These are phyloP conservation scores for Marsdenia floribunda DNA, from an alignment of 257 asterid genomes.

Conservation along the genomic window DNA sequence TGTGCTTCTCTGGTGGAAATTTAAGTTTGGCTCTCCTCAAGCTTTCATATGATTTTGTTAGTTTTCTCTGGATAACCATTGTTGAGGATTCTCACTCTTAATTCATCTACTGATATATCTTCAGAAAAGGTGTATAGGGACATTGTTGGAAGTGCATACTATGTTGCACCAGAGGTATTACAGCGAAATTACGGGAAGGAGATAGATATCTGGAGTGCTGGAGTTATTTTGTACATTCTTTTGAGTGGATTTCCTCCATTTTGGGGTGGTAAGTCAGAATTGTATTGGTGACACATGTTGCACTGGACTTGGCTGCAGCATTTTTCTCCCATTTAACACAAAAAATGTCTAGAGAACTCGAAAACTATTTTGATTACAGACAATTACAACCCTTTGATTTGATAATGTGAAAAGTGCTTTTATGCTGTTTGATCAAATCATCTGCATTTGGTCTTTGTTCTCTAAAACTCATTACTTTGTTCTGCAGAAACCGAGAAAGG, in stretches of 20 bases:
- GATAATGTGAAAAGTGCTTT: background rate
- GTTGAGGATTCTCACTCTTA: background rate
- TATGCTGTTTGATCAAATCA: background rate
- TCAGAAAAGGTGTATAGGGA: conserved; percentile 29
- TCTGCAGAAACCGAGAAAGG: conserved; percentile 32
- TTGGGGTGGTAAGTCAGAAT: conserved; percentile 23
- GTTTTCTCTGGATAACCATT: background rate
- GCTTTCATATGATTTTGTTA: background rate
- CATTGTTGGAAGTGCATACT: conserved; percentile 39
- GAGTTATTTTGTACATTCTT: conserved; percentile 40
- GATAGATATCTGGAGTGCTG: conserved; percentile 45
- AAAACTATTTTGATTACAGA: background rate
- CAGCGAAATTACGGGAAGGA: conserved; percentile 30
- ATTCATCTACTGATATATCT: background rate
- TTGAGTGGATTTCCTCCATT: conserved; percentile 40
- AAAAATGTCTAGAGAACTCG: background rate
- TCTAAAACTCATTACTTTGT: background rate
- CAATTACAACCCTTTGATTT: background rate
- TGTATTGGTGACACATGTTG: background rate
- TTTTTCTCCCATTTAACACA: background rate
- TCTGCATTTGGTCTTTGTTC: background rate
- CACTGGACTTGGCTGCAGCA: background rate
- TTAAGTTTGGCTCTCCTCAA: background rate
- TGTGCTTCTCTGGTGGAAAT: background rate
- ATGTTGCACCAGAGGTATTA: conserved; percentile 41